phyloP scores from a whole-genome alignment of 805 yeast genomes.

The Grigorovia humatica region DNA sequence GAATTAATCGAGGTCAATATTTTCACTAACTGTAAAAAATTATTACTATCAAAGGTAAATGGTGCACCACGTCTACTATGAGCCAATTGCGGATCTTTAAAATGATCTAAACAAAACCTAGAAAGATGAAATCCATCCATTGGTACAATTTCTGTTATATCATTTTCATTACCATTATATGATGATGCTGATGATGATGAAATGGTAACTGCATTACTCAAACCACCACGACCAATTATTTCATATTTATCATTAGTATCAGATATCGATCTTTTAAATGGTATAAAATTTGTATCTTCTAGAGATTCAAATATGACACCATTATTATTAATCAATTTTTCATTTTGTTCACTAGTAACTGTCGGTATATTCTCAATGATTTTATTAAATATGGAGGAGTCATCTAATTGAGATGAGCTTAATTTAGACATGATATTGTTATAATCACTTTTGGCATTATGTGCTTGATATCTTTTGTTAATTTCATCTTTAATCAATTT shows the following conservation, averaged over 20 bases:
- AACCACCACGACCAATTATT: constrained; percentile 25
- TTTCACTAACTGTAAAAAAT: constrained; percentile 11
- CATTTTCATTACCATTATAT: neutral
- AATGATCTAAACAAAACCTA: constrained; percentile 34
- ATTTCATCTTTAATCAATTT: constrained; percentile 33
- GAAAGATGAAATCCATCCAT: constrained; percentile 78
- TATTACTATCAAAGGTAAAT: constrained; percentile 63
- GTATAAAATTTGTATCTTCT: constrained; percentile 15
- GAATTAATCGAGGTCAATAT: neutral
- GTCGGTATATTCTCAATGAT: neutral
- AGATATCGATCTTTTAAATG: constrained; percentile 9
- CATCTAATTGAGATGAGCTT: neutral
- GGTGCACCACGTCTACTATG: constrained; percentile 72
- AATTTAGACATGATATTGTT: no score
- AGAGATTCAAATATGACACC: constrained; percentile 14
- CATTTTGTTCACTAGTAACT: constrained; percentile 6
- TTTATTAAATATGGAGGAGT: neutral
- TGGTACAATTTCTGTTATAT: constrained; percentile 40
- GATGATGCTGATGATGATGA: neutral
- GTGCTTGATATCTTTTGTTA: constrained; percentile 22
- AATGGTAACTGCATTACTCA: constrained; percentile 19
- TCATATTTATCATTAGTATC: constrained; percentile 11
- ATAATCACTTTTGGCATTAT: constrained; percentile 2
- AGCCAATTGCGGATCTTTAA: constrained; percentile 49
- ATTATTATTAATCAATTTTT: constrained; percentile 6